Conservation (phyloP, 2,329 filamentous ascomycete genomes). For the Fonsecaea nubica region DNA sequence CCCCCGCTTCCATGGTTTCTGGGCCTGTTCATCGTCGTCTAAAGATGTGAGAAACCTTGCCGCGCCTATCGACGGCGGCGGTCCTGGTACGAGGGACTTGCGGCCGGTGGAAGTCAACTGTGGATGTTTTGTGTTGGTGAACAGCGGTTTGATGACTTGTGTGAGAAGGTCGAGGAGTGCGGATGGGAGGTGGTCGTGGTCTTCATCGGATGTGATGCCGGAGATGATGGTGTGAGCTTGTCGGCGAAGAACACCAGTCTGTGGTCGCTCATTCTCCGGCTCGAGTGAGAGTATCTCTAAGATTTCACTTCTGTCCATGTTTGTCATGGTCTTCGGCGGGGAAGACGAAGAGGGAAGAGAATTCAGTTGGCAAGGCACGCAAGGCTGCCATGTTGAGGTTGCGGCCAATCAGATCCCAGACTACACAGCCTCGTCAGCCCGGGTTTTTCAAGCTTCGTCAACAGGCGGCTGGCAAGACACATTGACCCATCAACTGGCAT, state of each 20-base stretch:
- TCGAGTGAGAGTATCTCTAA: background rate
- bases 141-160: conserved; percentile 49
- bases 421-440: background rate
- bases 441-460: background rate
- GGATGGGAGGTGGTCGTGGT: conserved; percentile 23
- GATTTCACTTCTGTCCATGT: conserved; percentile 1
- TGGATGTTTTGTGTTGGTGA: conserved; percentile 50
- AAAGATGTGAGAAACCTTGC: conserved; percentile 41
- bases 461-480: background rate
- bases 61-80: conserved; percentile 45
- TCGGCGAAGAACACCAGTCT: background rate
- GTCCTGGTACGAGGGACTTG: conserved; percentile 51
- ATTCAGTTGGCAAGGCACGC: background rate
- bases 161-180: conserved; percentile 38
- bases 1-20: conserved; percentile 37
- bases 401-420: background rate
- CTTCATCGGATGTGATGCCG: background rate
- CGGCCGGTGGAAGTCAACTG: conserved; percentile 52
- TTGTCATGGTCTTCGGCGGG: background rate
- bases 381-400: background rate
- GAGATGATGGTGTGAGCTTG: conserved; percentile 14
- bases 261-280: background rate
- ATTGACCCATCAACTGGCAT: background rate
- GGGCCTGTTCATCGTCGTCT: conserved; percentile 16
- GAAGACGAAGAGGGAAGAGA: background rate